Evolutionary conservation across 495 filamentous ascomycete genomes (phyloP).

Genomic region (Trichoderma reesei): DNA sequence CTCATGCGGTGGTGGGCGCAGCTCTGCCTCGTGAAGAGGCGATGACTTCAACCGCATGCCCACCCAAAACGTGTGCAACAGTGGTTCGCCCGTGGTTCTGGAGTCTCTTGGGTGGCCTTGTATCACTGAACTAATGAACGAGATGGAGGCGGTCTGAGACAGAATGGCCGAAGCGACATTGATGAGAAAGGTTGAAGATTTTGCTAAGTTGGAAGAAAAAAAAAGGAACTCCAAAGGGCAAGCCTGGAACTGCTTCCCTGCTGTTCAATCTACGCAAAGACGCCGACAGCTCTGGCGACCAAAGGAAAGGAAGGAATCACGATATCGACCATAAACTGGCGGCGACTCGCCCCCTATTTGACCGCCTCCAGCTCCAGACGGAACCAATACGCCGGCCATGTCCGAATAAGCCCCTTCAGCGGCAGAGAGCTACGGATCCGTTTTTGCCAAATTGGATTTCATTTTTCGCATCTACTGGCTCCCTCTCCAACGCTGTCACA

Average conservation of each 20-base stretch:
- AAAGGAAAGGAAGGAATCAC: background rate
- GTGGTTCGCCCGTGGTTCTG: background rate
- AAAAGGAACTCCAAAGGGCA: background rate
- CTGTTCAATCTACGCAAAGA: too few relatives aligned
- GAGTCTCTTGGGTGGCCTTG: background rate
- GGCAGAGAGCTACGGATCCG: background rate
- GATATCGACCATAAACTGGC: too few relatives aligned
- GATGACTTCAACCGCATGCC: background rate
- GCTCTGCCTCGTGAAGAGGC: background rate
- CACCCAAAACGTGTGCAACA: background rate
- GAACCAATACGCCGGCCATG: background rate
- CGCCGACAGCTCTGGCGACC: too few relatives aligned
- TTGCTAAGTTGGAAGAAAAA: background rate
- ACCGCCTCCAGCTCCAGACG: background rate
- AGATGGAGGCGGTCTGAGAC: background rate
- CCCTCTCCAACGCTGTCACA: background rate
- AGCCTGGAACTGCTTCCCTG: too few relatives aligned
- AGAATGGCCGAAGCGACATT: background rate
- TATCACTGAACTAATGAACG: background rate
- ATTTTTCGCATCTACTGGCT: background rate
- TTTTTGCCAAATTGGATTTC: background rate
- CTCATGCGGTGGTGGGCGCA: background rate
- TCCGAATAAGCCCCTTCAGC: background rate
- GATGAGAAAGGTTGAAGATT: background rate
- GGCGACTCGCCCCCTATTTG: background rate